Evolutionary conservation across 1,284 basidiomycete genomes (phyloP).

Genomic region (Trichosporon sp.): DNA sequence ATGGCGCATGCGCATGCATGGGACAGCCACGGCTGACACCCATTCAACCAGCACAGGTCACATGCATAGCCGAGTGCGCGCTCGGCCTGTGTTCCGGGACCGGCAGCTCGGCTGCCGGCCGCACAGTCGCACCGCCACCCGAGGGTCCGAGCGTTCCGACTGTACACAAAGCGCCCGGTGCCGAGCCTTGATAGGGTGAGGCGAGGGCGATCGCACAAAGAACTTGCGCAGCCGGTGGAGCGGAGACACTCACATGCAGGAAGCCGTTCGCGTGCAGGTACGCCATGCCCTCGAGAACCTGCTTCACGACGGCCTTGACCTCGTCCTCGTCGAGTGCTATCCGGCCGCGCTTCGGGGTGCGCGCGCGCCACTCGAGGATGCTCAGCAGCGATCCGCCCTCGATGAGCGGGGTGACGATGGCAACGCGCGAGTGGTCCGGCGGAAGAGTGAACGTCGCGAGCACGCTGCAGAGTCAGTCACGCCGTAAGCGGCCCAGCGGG

Average conservation of each 20-base stretch:
- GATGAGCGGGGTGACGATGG: conserved; percentile 42
- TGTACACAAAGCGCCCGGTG: background rate
- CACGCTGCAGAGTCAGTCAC: conserved; percentile 24
- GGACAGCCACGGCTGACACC: background rate
- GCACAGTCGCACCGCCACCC: background rate
- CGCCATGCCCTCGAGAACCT: conserved; percentile 75
- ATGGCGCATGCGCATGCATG: background rate
- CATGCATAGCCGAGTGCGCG: background rate
- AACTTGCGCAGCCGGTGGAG: background rate
- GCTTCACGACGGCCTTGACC: conserved; percentile 57
- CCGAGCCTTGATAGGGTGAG: background rate
- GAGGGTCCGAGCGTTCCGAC: background rate
- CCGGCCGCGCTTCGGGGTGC: background rate
- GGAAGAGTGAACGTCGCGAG: conserved; percentile 42
- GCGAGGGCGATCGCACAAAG: background rate
- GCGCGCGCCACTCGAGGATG: conserved; percentile 37
- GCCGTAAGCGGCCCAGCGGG: background rate
- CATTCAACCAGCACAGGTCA: background rate
- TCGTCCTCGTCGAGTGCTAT: conserved; percentile 38
- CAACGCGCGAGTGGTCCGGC: conserved; percentile 38
- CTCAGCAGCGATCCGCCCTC: conserved; percentile 40
- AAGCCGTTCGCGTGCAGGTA: conserved; percentile 86
- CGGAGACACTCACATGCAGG: conserved; percentile 59
- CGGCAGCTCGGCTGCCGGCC: background rate
- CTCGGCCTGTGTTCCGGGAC: background rate